phyloP scores from a whole-genome alignment of 139 green algal genomes.

The Nannochloris sp. region DNA sequence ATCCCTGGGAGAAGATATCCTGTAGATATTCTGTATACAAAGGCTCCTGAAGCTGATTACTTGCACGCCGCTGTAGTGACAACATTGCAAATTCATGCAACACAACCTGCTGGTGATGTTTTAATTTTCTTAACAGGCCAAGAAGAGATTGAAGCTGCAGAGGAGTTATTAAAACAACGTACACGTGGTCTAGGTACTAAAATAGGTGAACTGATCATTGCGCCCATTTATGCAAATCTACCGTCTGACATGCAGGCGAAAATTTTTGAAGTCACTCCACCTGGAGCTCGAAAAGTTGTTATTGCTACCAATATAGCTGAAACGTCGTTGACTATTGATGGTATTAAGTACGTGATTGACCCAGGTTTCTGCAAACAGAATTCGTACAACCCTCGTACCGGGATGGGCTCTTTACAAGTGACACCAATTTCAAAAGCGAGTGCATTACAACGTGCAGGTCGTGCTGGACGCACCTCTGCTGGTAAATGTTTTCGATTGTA shows the following conservation, averaged over 20 bases:
- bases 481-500: constrained; percentile 98
- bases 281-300: constrained; percentile 87
- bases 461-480: constrained; percentile 69
- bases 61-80: constrained; percentile 81
- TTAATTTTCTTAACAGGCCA: constrained; percentile 96
- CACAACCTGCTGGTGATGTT: constrained; percentile 79
- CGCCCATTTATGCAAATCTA: constrained; percentile 96
- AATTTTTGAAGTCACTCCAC: constrained; percentile 94
- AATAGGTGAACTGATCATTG: constrained; percentile 93
- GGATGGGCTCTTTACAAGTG: constrained; percentile 94
- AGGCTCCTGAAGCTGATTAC: constrained; percentile 90
- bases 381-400: constrained; percentile 88
- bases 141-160: constrained; percentile 94
- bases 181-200: constrained; percentile 76
- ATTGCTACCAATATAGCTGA: constrained; percentile 99
- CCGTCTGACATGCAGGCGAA: constrained; percentile 90
- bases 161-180: constrained; percentile 87
- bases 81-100: constrained; percentile 84
- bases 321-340: constrained; percentile 95
- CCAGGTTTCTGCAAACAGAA: constrained; percentile 97
- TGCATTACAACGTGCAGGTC: constrained; percentile 78
- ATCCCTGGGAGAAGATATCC: constrained; percentile 85
- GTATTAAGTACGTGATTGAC: constrained; percentile 96
- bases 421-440: constrained; percentile 84
- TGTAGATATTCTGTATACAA: constrained; percentile 97